A percentile compares a stretch with the other conserved stretches of the same genome.
Conservation (phyloP, 2,329 filamentous ascomycete species). For the Fusarium torreyae region DNA sequence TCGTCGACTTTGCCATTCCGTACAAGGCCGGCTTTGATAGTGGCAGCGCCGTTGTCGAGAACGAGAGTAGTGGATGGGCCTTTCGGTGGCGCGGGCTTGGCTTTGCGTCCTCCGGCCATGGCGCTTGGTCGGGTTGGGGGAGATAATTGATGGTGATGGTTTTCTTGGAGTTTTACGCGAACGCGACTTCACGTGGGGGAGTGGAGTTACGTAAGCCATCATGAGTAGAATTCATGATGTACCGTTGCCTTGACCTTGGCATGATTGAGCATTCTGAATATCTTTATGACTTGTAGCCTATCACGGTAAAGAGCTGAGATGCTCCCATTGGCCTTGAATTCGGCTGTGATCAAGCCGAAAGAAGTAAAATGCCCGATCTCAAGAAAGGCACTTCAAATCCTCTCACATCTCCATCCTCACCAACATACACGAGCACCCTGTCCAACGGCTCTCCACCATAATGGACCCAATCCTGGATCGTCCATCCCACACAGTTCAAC, state of each 20-base stretch:
- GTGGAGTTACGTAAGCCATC: slow-evolving; percentile 39
- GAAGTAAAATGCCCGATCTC: slow-evolving; percentile 47
- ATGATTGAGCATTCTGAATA: neutral
- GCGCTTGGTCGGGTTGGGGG: slow-evolving; percentile 8
- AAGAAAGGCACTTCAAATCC: slow-evolving; percentile 55
- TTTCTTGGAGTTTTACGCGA: slow-evolving; percentile 11
- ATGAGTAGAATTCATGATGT: slow-evolving; percentile 30
- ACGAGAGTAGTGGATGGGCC: slow-evolving; percentile 80
- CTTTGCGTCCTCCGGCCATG: slow-evolving; percentile 67
- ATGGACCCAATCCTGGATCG: slow-evolving; percentile 54
- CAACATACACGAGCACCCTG: slow-evolving; percentile 47
- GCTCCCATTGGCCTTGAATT: too few species aligned
- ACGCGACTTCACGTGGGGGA: slow-evolving; percentile 41
- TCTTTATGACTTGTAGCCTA: neutral
- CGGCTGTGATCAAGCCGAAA: neutral
- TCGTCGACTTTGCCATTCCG: slow-evolving; percentile 61
- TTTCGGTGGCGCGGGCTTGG: slow-evolving; percentile 65
- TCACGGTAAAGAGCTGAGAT: neutral
- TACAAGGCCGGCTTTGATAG: slow-evolving; percentile 90
- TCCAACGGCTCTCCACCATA: slow-evolving; percentile 56
- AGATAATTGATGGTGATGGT: slow-evolving; percentile 9
- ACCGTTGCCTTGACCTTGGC: slow-evolving; percentile 1
- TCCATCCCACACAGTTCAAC: slow-evolving; percentile 53
- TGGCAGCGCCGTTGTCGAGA: slow-evolving; percentile 93
- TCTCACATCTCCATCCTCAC: slow-evolving; percentile 45